Base-by-base conservation (phyloP, 2,329 filamentous ascomycete genomes). In the Uncinocarpus reesii region DNA sequence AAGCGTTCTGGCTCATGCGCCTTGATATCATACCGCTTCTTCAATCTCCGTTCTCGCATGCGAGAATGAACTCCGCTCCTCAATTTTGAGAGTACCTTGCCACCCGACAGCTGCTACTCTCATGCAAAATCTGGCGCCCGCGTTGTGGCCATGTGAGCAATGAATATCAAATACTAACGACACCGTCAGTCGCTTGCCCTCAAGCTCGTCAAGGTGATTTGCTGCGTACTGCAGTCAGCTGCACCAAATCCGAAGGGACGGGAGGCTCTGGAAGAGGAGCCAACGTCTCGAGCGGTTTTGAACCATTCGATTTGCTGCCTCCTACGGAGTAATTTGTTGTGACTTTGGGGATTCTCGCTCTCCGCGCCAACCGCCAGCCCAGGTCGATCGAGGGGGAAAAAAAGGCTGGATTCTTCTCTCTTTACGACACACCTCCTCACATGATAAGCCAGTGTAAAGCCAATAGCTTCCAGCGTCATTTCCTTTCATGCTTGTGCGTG, bases 21-120 rank as follows among this genome's bases (percentile, higher is more conserved):
- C 40, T 20, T 48, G 46, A 48, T 48, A 48, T 48, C 46, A 48
- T 48, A 48, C 38, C 46, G 46, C 46, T 42, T 43, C 21, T 42
- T 35, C 11, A 36, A 23, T 32, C 45, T 43, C 41, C 41, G 29
- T 24, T 34, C n/a, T 35, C 41, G 18, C 41, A 34, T 24, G 7
- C 29, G n/a, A n/a, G n/a, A n/a, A n/a, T n/a, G n/a, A 23, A 34
- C 15, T 20, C 29, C 5, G 10, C 4, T 34, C 2, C 20, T 31
- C 40, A 42, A 23, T 16, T 32, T 42, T 21, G 10, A 21, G 16
- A 8, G 7, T 13, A 3, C 11, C 23, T 37, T 11, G 16, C n/a
- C 7, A 4, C 16, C 36, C 13, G 7, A 37, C n/a, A n/a, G n/a
- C n/a, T n/a, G n/a, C n/a, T n/a, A n/a, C n/a, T n/a, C n/a, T n/a